Base-by-base conservation (phyloP, 2,329 filamentous ascomycete species). In the Claviceps quebecensis region DNA sequence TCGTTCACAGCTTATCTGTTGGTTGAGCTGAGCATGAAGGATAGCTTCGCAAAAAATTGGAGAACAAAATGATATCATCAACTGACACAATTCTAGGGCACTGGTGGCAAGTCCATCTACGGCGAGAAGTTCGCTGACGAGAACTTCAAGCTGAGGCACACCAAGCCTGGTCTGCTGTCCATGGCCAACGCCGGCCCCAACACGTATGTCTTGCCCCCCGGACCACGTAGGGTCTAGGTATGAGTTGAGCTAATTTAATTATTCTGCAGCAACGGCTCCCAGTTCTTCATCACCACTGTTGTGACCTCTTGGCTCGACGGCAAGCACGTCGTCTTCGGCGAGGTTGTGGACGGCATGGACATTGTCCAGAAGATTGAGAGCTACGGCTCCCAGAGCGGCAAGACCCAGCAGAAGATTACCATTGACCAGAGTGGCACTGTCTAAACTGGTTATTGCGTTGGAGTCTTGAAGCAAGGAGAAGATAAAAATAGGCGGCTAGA, bases 201-300 rank as follows among this genome's bases (percentile, higher is more conserved):
- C 55, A 57, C 56, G 56, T 57, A 55, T 40, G 56, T 56, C 13
- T 34, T 9, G 3, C 4, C 9, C 29, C 29, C 29, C 29, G 9
- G 29, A 57, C 56, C 55, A 57, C 55, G 54, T 57, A 55, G 37
- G 56, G 53, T 19, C 5, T 9, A 26, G 22, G n/a, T 14, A 16
- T 23, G 40, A 43, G 41, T 16, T 14, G 22, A 34, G 43, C 43
- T 45, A n/a, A 45, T 26, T 45, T n/a, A 2, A 11, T 45, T 7
- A 5, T 45, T 34, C 16, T 22, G 34, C 39, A 95, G 93, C 70
- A 98, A 98, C 74, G 93, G 93, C 63, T 95, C 87, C 49, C 91
- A 97, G 72, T 97, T 97, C 79, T 97, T 97, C 77, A 75, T 97
- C 67, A 97, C 91, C 63, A 97, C 91, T 52, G 88, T 95, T 49